Base-by-base conservation (phyloP, 306 rosid species). In the Lathyrus tuberosus region DNA sequence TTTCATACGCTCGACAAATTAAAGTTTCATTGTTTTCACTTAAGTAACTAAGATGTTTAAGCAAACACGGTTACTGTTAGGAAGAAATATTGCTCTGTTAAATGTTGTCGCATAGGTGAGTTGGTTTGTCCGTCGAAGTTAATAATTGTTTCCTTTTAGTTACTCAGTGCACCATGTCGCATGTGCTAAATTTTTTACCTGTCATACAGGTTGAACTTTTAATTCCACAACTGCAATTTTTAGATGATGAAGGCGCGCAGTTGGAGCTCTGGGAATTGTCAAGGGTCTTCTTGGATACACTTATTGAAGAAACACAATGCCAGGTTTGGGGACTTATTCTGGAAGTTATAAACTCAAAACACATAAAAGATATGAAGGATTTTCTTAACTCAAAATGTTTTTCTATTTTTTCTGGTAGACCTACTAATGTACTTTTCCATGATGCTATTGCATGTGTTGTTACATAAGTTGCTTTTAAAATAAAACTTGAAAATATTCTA, bases 211-310 rank as follows among this genome's bases (percentile, higher is more conserved):
- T 94, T 68, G 98, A 94, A 80, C 98, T 94, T 62, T 79, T 94
- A 40, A 90, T 94, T 80, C 98, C 98, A 20, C 98, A 94, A 74
- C 91, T 94, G 69, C 92, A 90, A 77, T 88, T 84, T 87, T 87
- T 94, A 62, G 98, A 94, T 22, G 97, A 94, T 62, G 98, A 94
- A 87, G 97, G 98, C 8, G 98, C 97, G 17, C 98, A 94, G 52
- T 85, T 87, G 76, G 96, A 94, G 78, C 97, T 94, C 78, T 90
- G 98, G 98, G 90, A 90, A 18, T 81, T 94, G 76, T 90, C 98
- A 8, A 87, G 81, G 76, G 56, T 81, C 30, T 94, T 90, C 73
- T 79, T 94, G 86, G 96, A 94, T 69, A 88, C 94, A 30, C 89
- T 94, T 54, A 81, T 85, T 46, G 61, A 81, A 64, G 88, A 84